Base-by-base conservation (phyloP, 2,329 filamentous ascomycete genomes). In the Didymella keratinophila region DNA sequence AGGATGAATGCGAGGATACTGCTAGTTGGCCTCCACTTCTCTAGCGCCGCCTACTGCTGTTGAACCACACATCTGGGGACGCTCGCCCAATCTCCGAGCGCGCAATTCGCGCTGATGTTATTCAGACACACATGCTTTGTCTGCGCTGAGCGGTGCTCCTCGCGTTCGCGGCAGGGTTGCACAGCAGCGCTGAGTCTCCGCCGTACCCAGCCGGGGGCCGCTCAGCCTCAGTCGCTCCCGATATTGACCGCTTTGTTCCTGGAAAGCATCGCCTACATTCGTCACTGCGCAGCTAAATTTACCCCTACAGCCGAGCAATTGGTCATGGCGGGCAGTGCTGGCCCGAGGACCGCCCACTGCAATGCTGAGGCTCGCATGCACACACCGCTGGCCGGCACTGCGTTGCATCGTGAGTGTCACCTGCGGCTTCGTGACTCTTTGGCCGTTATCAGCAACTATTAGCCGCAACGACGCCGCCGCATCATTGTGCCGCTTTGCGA, bases 221-320 rank as follows among this genome's bases (percentile, higher is more conserved):
- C 53, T 62, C 68, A 71, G 71, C 70, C 71, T 70, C 63, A 66
- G 25, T 56, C 32, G 11, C 49, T 68, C 65, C 73, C 72, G 73
- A 69, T 59, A 70, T 71, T 74, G 72, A 71, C 71, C 73, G 73
- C 70, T 60, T 60, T 63, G 64, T 66, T 57, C 62, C 65, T 72
- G 72, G 71, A 70, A 67, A 73, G 58, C 68, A 61, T 73, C 70
- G 72, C 71, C 62, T 58, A 41, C 39, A 45, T 54, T 50, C 56
- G 58, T 49, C 49, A 58, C 56, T 45, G 54, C 45, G 57, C 60
- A 63, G 56, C 70, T 71, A 73, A 71, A 70, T 67, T 71, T 73
- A 73, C 62, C 58, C 60, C 62, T 58, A 52, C 49, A 60, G 55
- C 60, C 52, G 51, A 56, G 57, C 23, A 34, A 63, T 67, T 68